Base-by-base conservation (phyloP, 1,139 yeast genomes). In the Candida albicans region DNA sequence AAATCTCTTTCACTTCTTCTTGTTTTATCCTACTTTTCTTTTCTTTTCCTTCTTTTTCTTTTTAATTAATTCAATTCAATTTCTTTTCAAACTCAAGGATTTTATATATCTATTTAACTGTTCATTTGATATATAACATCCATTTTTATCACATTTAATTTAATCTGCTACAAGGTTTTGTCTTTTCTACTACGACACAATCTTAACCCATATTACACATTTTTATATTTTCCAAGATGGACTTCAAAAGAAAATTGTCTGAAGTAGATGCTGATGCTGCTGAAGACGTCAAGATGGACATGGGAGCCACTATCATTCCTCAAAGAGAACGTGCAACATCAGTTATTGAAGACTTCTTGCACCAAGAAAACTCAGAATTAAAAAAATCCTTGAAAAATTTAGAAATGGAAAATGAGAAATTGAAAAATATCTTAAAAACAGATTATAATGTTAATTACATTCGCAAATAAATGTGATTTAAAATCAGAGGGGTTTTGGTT, bases 301-400 rank as follows among this genome's bases (percentile, higher is more conserved):
- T 30, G 24, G 40, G 35, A 12, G n/a, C 31, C 12, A 37, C 47
- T 13, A 29, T 48, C 22, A 42, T 50, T 31, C 40, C 35, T 28
- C 24, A 46, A n/a, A 46, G 41, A 41, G 49, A 50, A 22, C 39
- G 48, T 24, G 51, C 53, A 8, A 35, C 43, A 25, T 24, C 35
- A 33, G 33, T 50, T 11, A 50, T 50, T 44, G 48, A 50, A 32
- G 46, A 43, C 13, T 50, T 48, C 26, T 42, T 50, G 15, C 46
- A 45, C 30, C 30, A 40, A 12, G 53, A 50, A 40, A 50, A 50
- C 35, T 32, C 32, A 13, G 46, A 46, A 39, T 45, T 50, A 33
- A 50, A 44, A 31, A 50, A 48, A 35, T 13, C 42, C 13, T 42
- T 43, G 13, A 36, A 35, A 22, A 46, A 46, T 30, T 34, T 50